phyloP scores from a whole-genome alignment of 2,329 filamentous ascomycete species.

The Phaeosphaeriaceae sp. region DNA sequence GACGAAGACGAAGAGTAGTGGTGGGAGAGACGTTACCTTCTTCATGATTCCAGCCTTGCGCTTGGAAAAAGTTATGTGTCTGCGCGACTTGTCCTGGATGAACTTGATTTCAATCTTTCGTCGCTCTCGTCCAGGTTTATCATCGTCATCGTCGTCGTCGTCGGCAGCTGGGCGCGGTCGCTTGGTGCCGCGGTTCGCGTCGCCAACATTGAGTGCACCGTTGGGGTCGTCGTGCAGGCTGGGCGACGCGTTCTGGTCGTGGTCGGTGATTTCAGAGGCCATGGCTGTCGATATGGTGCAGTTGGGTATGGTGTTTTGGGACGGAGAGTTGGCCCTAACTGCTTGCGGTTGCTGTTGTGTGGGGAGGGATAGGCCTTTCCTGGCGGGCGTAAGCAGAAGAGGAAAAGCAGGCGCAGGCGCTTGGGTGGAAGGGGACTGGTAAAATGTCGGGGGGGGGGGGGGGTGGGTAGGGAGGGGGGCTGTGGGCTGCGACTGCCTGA shows the following conservation, averaged over 20 bases:
- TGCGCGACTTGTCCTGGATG: constrained; percentile 98
- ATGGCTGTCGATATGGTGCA: constrained; percentile 41
- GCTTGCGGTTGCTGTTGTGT: constrained; percentile 24
- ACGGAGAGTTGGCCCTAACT: constrained; percentile 47
- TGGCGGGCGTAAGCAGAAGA: constrained; percentile 44
- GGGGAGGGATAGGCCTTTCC: constrained; percentile 26
- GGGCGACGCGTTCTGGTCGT: constrained; percentile 59
- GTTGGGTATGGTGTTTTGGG: constrained; percentile 44
- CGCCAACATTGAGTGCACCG: constrained; percentile 56
- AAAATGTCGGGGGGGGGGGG: constrained; percentile 38
- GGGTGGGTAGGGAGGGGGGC: constrained; percentile 42
- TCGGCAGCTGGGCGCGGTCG: constrained; percentile 81
- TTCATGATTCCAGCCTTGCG: constrained; percentile 99
- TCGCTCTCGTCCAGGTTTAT: constrained; percentile 96
- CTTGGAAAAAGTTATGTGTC: constrained; percentile 99
- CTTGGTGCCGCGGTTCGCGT: constrained; percentile 84
- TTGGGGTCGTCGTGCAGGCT: constrained; percentile 61
- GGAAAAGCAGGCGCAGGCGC: constrained; percentile 44
- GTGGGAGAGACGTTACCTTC: constrained; percentile 73
- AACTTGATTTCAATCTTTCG: constrained; percentile 99
- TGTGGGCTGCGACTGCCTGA: constrained; percentile 36
- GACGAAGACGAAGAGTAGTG: constrained; percentile 27
- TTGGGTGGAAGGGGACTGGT: constrained; percentile 42
- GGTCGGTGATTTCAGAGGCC: constrained; percentile 58
- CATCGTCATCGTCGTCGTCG: constrained; percentile 96